These are phyloP conservation scores for Biancaea sappan DNA, from an alignment of 306 rosid species.

Conservation along the genomic window DNA sequence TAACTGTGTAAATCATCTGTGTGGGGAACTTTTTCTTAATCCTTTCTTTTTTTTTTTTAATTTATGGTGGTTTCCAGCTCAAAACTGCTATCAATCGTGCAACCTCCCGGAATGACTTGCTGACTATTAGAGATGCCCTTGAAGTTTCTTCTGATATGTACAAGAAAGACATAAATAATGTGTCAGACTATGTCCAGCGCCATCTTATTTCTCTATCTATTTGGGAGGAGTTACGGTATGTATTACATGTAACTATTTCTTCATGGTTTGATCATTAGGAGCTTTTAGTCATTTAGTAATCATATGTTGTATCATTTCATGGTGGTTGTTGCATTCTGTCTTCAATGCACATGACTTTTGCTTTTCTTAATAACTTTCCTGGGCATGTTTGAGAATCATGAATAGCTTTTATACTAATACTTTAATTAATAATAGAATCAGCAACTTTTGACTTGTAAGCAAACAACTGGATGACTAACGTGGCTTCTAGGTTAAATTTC, in stretches of 20 bases:
- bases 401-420: background rate
- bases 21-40: background rate
- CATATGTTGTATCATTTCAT: background rate
- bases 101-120: constrained; percentile 78
- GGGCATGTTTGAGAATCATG: constrained; percentile 1
- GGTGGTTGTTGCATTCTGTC: background rate
- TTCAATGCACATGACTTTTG: background rate
- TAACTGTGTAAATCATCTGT: background rate
- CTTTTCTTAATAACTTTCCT: background rate
- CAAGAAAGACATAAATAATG: constrained; percentile 88
- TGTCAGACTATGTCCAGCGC: constrained; percentile 83
- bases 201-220: constrained; percentile 93
- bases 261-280: constrained; percentile 17
- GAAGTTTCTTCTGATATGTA: constrained; percentile 96
- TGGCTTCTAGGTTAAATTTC: background rate
- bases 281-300: background rate
- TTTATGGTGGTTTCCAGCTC: constrained; percentile 61
- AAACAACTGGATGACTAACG: background rate
- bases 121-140: constrained; percentile 93
- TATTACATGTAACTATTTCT: constrained; percentile 27
- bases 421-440: background rate
- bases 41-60: background rate
- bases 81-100: constrained; percentile 95
- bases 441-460: background rate
- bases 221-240: constrained; percentile 97